Percentiles rank a stretch among this genome's conserved stretches.
phyloP scores from a whole-genome alignment of 2,329 filamentous ascomycete genomes.

The Fusarium globosum region DNA sequence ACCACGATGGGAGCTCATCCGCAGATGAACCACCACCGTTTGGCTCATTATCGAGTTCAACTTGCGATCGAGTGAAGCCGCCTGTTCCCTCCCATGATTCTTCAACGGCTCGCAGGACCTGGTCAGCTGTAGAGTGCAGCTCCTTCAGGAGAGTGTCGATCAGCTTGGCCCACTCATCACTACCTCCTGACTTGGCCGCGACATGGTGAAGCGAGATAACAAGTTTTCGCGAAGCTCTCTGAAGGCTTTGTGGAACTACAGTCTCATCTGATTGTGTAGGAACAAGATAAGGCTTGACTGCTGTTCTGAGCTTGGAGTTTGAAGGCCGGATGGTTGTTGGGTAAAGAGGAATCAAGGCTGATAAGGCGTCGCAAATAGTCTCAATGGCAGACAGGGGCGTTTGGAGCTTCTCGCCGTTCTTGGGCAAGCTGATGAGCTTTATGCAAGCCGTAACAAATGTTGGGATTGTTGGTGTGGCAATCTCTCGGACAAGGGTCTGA shows the following conservation, averaged over 20 bases:
- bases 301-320: conserved; percentile 72
- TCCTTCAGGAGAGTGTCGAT: conserved; percentile 70
- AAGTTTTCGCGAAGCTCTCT: conserved; percentile 70
- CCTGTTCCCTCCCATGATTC: conserved; percentile 83
- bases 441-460: conserved; percentile 79
- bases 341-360: conserved; percentile 79
- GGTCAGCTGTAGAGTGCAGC: conserved; percentile 78
- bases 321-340: conserved; percentile 85
- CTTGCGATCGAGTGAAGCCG: conserved; percentile 57
- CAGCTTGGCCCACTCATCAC: conserved; percentile 81
- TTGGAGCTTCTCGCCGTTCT: conserved; percentile 41
- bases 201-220: conserved; percentile 81
- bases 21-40: conserved; percentile 57
- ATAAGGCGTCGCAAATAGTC: conserved; percentile 76
- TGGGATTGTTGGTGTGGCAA: conserved; percentile 84
- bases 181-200: conserved; percentile 80
- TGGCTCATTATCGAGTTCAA: conserved; percentile 60
- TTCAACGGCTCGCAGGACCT: conserved; percentile 79
- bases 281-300: conserved; percentile 70
- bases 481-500: conserved; percentile 85
- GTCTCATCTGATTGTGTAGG: conserved; percentile 67
- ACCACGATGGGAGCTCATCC: conserved; percentile 75
- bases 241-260: conserved; percentile 63
- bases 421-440: conserved; percentile 66
- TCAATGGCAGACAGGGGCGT: conserved; percentile 67